These are phyloP conservation scores for Pichia phayaonensis DNA, from an alignment of 805 yeast genomes.

Conservation along the genomic window DNA sequence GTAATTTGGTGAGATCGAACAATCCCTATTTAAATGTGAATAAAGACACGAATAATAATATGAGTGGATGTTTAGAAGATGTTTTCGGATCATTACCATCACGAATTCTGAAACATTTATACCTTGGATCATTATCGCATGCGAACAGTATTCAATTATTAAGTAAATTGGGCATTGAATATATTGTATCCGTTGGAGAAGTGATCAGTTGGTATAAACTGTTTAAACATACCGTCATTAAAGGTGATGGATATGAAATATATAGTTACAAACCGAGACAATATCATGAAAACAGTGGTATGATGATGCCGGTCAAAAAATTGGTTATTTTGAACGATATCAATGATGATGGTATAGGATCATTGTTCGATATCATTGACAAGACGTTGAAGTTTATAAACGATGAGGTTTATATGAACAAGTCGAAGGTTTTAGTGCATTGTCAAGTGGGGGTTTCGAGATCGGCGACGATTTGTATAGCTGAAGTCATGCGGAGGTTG, in stretches of 20 bases:
- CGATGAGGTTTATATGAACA: slow-evolving; percentile 39
- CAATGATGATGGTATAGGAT: slow-evolving; percentile 89
- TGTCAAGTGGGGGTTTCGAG: slow-evolving; percentile 95
- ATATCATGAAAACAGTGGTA: slow-evolving; percentile 10
- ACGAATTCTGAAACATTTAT: slow-evolving; percentile 70
- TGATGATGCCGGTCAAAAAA: slow-evolving; percentile 31
- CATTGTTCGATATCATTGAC: slow-evolving; percentile 53
- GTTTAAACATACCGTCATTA: slow-evolving; percentile 14
- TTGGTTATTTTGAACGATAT: slow-evolving; percentile 62
- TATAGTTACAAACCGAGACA: slow-evolving; percentile 18
- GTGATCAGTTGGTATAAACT: slow-evolving; percentile 51
- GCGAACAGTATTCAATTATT: slow-evolving; percentile 67
- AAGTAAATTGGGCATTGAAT: slow-evolving; percentile 55
- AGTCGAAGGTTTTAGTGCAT: slow-evolving; percentile 65
- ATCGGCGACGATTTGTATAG: slow-evolving; percentile 92
- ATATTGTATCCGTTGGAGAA: slow-evolving; percentile 86
- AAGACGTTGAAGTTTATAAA: slow-evolving; percentile 54
- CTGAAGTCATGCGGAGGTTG: slow-evolving; percentile 82
- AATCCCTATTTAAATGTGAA: background rate
- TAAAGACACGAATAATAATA: background rate
- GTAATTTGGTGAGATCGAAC: background rate
- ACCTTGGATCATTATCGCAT: slow-evolving; percentile 76
- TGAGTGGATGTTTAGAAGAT: slow-evolving; percentile 25
- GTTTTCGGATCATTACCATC: slow-evolving; percentile 73
- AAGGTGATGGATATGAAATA: slow-evolving; percentile 24